These are phyloP conservation scores for Gossypium schwendimanii DNA, from an alignment of 441 rosid genomes.

Conservation along the genomic window DNA sequence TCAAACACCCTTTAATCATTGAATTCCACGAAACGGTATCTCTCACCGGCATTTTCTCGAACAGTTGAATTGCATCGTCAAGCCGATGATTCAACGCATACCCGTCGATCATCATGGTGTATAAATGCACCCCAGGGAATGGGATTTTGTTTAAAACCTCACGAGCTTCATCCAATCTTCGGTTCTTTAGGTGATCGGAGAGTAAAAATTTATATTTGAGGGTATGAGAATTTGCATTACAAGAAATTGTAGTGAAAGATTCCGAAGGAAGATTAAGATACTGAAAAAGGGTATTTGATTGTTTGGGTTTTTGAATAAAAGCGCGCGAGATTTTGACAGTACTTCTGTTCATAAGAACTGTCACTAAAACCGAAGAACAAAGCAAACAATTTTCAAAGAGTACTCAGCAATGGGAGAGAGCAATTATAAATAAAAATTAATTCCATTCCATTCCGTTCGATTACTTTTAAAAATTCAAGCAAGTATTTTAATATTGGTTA, in stretches of 20 bases:
- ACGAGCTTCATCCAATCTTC: conserved; percentile 48
- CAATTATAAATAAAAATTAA: background rate
- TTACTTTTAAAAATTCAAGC: too few species aligned
- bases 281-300: background rate
- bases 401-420: background rate
- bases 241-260: background rate
- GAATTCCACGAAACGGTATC: conserved; percentile 46
- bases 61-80: conserved; percentile 36
- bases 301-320: background rate
- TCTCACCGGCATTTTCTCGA: conserved; percentile 34
- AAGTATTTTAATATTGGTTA: too few species aligned
- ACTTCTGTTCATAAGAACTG: conserved; percentile 7
- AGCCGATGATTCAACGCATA: conserved; percentile 31
- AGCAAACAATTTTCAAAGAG: background rate
- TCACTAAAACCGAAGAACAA: background rate
- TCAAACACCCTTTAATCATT: conserved; percentile 54
- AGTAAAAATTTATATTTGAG: conserved; percentile 26
- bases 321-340: conserved; percentile 11
- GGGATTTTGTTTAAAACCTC: conserved; percentile 25
- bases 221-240: conserved; percentile 3
- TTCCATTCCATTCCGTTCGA: background rate
- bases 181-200: conserved; percentile 35
- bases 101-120: conserved; percentile 39
- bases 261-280: background rate
- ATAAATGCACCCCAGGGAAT: conserved; percentile 32